Base-by-base conservation (phyloP, 352 stramenopile species). In the Phytopythium litorale region DNA sequence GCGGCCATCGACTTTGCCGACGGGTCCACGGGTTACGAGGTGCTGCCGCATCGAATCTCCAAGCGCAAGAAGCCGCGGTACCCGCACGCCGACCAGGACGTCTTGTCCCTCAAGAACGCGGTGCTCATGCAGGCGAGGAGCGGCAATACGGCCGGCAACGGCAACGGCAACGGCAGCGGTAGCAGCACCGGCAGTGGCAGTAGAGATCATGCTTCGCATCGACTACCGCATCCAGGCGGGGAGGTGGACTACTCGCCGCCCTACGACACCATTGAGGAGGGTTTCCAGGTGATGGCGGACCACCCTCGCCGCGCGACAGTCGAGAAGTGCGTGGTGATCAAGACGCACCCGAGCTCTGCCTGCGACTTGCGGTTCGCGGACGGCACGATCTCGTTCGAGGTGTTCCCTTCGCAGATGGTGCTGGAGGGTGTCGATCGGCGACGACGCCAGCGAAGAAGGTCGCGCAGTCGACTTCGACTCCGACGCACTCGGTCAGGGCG, bases 341-440 rank as follows among this genome's bases (percentile, higher is more conserved):
- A 78, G 59, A 83, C 76, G 21, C 80, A 90, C 54, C 23, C 66
- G 49, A 87, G 73, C 45, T 76, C 73, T 5, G 80, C 83, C 1
- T 92, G 80, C 59, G 83, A 92, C 42, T 42, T 92, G 16, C 81
- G 79, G 4, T 92, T 92, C 65, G 77, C 75, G 4, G 83, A 92
- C 49, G 83, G 83, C n/a, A 92, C 81, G 13, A 92, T 92, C 42
- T 70, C 79, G 8, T 89, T 90, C 21, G 77, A 88, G 21, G 79
- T 92, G 7, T 92, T 88, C 42, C 83, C 83, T 9, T 89, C 83
- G 11, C 83, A 92, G 68, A 92, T 92, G 83, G 84, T 90, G 15
- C 62, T 90, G 15, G 80, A 91, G 33, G 51, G 51, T 4, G 30
- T 57, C 30, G 6, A 43, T 9, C 18, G 43, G 15, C 46, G 13